Evolutionary conservation across 2,329 filamentous ascomycete genomes (phyloP), one percentile per base, ranked within the genome.

Genomic region (Xylaria sp.): DNA sequence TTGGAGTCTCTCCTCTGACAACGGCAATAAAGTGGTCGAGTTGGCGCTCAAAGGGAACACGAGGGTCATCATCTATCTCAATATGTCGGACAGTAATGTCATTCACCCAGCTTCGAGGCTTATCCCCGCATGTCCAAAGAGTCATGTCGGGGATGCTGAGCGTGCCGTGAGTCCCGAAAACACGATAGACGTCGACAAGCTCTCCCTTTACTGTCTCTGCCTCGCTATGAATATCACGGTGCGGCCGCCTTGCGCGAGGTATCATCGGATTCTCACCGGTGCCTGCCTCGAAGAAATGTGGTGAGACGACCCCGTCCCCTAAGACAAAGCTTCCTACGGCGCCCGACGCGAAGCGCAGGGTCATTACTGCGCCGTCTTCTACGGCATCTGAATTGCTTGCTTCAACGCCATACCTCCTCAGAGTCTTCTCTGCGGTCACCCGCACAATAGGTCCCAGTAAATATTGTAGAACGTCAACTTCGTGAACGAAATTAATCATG

Each of bases 1-100:
- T 23, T 6, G 10, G 20, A 0, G 3, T 48, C 4, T 59, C 40
- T 15, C 57, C 56, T 56, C 57, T 60, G 15, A 65, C 6, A 15
- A 65, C 38, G 6, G 56, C 63, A 4, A 65, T 60, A 6, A 65
- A 48, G 15, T 65, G 57, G 31, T 65, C 57, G 26, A 65, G 63
- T 36, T 65, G 48, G 46, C 54, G 62, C 26, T 59, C 62, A 46
- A 65, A 59, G 36, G 62, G 44, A 15, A 44, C 56, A 15, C 46
- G 46, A 10, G 54, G 54, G 26, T 65, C 46, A 46, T 46, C 42
- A 15, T 59, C 62, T 15, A 59, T n/a, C 33, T 59, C 56, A 17
- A 59, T 15, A 26, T 3, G 62, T 38, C 26, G 44, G n/a, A 59
- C 54, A 13, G 42, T 6, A 7, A 59, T 38, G 26, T 59, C 9